A percentile compares a stretch with the other conserved stretches of the same genome.
Conservation (phyloP, 768 basidiomycete species). For the Suillus subalutaceus region DNA sequence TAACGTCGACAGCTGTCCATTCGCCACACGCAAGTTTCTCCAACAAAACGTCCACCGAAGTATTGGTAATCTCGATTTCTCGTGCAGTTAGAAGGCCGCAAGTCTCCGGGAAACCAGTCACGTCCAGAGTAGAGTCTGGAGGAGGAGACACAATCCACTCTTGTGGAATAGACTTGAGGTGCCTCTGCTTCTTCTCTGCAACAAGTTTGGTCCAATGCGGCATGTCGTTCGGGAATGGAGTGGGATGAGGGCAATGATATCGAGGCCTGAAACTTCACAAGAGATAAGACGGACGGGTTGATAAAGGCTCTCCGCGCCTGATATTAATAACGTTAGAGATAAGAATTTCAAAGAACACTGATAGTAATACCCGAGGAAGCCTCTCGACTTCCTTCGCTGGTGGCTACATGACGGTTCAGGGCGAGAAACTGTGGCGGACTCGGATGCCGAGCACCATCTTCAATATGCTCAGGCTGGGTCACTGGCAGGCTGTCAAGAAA, state of each 20-base stretch:
- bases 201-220: slow-evolving; percentile 55
- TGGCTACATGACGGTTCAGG: neutral
- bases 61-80: slow-evolving; percentile 64
- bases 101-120: slow-evolving; percentile 54
- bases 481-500: neutral
- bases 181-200: slow-evolving; percentile 54
- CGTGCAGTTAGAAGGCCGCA: slow-evolving; percentile 59
- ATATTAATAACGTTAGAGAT: slow-evolving; percentile 6
- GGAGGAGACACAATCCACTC: slow-evolving; percentile 63
- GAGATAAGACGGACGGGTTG: neutral
- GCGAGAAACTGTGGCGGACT: neutral
- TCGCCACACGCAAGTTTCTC: slow-evolving; percentile 51
- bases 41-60: slow-evolving; percentile 48
- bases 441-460: neutral
- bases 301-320: neutral
- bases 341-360: neutral
- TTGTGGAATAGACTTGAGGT: slow-evolving; percentile 58
- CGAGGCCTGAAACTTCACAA: neutral
- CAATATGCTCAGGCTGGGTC: neutral
- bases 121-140: slow-evolving; percentile 48
- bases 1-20: slow-evolving; percentile 73
- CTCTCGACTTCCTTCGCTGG: neutral
- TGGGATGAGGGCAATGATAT: neutral
- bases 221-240: neutral
- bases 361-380: neutral